Base-by-base conservation (phyloP, 768 basidiomycete species). In the Mycena alexandri region DNA sequence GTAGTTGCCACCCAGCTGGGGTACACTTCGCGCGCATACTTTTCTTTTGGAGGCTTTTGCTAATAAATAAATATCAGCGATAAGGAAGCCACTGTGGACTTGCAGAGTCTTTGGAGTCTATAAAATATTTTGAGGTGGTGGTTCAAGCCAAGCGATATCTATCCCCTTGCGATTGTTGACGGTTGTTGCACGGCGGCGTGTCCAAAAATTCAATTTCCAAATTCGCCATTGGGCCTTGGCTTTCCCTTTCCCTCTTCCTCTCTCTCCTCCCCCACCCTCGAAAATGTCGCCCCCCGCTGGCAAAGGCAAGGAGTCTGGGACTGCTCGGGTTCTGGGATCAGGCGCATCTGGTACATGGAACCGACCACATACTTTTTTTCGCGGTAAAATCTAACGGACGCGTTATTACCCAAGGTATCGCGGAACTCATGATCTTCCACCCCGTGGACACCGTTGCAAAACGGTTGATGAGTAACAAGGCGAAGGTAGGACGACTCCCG, bases 401-500 rank as follows among this genome's bases (percentile, higher is more conserved):
- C 59, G 56, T 50, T 24, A 63, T 44, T 63, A 46, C 22, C 62
- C 19, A 69, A 97, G 96, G 96, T 75, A 85, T 99, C 74, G 95
- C 96, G 71, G 97, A 99, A 84, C 86, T 99, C 60, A 81, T 98
- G 72, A 89, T 98, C 21, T 98, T 98, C 83, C 96, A 98, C 77
- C 96, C 96, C 21, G 93, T 95, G 24, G 96, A 99, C 81, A 99
- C 98, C 1, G 90, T 98, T 61, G 95, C 98, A n/a, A 99, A 99
- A 80, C 92, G 97, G 41, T 79, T 99, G 58, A 99, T 99, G 97
- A 96, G 94, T 78, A 98, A 98, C 88, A 96, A 96, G 84, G 84
- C 85, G 68, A 93, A 92, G 86, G 94, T 90, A 63, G 54, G 68
- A 46, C 38, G 17, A 16, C 22, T 77, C 58, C 22, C n/a, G 41